A percentile compares a stretch with the other conserved stretches of the same genome.
phyloP scores from a whole-genome alignment of 352 stramenopile species.

The Globisporangium splendens region DNA sequence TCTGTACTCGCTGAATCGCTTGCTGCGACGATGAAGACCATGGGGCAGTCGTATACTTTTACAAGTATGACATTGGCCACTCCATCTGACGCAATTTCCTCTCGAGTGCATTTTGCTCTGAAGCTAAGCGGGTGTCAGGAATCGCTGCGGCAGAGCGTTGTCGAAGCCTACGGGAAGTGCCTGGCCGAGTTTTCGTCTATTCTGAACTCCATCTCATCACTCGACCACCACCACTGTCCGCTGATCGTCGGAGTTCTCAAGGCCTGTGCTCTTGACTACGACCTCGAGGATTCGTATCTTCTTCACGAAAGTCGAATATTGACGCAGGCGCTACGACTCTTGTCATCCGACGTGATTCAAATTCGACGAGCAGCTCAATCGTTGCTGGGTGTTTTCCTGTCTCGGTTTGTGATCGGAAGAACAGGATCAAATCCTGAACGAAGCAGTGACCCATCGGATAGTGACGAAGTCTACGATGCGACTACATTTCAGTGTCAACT shows the following conservation, averaged over 20 bases:
- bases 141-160: conserved; percentile 36
- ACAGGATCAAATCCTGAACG: conserved; percentile 14
- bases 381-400: conserved; percentile 52
- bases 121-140: conserved; percentile 55
- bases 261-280: conserved; percentile 61
- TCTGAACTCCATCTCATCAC: conserved; percentile 17
- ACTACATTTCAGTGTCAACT: conserved; percentile 65
- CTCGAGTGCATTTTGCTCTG: conserved; percentile 53
- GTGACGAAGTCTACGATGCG: conserved; percentile 26
- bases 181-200: conserved; percentile 31
- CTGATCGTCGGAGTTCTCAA: conserved; percentile 51
- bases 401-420: conserved; percentile 51
- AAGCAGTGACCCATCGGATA: conserved; percentile 6
- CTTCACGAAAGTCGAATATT: conserved; percentile 64
- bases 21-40: conserved; percentile 32
- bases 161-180: conserved; percentile 42
- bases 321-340: conserved; percentile 43
- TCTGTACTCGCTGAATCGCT: conserved; percentile 52
- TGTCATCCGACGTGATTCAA: conserved; percentile 36
- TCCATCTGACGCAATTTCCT: conserved; percentile 10
- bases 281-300: conserved; percentile 69
- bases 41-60: conserved; percentile 27
- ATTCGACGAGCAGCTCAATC: conserved; percentile 56
- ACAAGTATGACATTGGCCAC: conserved; percentile 3
- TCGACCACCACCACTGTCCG: conserved; percentile 20